Base-by-base conservation (phyloP, 768 basidiomycete genomes). In the Lyophyllum semitale region DNA sequence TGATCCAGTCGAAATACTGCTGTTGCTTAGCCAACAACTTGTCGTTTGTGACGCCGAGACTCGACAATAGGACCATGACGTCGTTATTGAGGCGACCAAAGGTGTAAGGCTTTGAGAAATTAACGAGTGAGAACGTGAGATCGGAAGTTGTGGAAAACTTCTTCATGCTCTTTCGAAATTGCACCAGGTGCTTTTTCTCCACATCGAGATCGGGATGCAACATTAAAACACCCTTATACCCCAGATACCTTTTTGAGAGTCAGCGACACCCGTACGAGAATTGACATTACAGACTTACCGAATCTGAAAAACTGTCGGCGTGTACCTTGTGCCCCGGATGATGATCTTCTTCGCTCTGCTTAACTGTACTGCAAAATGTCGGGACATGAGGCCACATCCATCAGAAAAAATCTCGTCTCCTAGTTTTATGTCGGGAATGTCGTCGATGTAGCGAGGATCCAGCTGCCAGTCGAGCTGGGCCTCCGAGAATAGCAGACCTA, bases 161-260 rank as follows among this genome's bases (percentile, higher is more conserved):
- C 64, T 83, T 86, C 83, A 87, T 87, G 66, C 86, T 87, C 54
- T 81, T 78, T 18, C 86, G 77, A 59, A 89, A 88, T 55, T 85
- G 74, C 12, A 78, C 81, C 0, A 81, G 69, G 46, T 78, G 73
- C 45, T 71, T 63, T 50, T 75, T 76, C 43, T 79, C 71, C 23
- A 60, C 66, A 58, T 84, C 82, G 23, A 89, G 70, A n/a, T 77
- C 70, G 0, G 84, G 84, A 60, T 88, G 84, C 2, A 87, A 69
- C 84, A 85, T 85, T 20, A 87, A 65, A 6, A 88, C 87, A 5
- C 87, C 87, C 69, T 88, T 88, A 63, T 89, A 87, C 8, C 86
- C 87, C n/a, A 78, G 68, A 62, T 88, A 88, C 49, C 85, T 87
- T 26, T n/a, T 32, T 53, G 13, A 23, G 11, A 47, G 20, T 20